These are phyloP conservation scores for Kwoniella botswanensis DNA, from an alignment of 768 basidiomycete genomes.

Conservation along the genomic window DNA sequence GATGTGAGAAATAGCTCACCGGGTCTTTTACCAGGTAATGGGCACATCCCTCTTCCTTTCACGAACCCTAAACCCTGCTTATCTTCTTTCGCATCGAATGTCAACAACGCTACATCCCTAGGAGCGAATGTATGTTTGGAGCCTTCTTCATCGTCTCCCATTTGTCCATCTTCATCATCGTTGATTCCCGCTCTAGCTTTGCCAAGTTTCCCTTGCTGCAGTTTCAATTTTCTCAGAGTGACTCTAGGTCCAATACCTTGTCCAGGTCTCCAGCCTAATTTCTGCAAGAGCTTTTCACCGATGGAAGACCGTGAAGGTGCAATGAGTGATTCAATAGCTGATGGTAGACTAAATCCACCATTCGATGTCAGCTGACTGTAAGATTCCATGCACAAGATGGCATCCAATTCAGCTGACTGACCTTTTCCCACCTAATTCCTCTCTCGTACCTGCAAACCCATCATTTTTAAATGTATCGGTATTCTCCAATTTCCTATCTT, in stretches of 20 bases:
- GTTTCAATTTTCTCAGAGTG: conserved; percentile 72
- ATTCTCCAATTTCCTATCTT: conserved; percentile 74
- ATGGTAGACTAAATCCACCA: conserved; percentile 59
- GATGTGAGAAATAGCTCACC: conserved; percentile 8
- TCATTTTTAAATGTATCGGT: conserved; percentile 73
- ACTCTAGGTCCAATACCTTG: conserved; percentile 93
- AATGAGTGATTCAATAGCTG: conserved; percentile 63
- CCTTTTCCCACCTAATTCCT: conserved; percentile 48
- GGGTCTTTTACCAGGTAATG: conserved; percentile 29
- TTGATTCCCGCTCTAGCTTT: conserved; percentile 56
- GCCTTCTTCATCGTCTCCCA: conserved; percentile 62
- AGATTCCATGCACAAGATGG: conserved; percentile 64
- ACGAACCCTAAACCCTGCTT: conserved; percentile 79
- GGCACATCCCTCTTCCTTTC: conserved; percentile 62
- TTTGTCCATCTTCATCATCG: conserved; percentile 62
- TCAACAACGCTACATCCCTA: conserved; percentile 71
- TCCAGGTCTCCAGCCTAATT: conserved; percentile 93
- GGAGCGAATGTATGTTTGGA: conserved; percentile 85
- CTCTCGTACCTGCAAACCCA: conserved; percentile 64
- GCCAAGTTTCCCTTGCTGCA: conserved; percentile 67
- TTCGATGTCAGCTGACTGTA: conserved; percentile 60
- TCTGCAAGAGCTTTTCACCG: conserved; percentile 83
- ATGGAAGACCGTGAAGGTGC: conserved; percentile 78
- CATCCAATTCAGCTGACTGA: conserved; percentile 52
- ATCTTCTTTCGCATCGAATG: conserved; percentile 73